Conservation (phyloP, 768 basidiomycete species). For the Coprinopsis cinerea region DNA sequence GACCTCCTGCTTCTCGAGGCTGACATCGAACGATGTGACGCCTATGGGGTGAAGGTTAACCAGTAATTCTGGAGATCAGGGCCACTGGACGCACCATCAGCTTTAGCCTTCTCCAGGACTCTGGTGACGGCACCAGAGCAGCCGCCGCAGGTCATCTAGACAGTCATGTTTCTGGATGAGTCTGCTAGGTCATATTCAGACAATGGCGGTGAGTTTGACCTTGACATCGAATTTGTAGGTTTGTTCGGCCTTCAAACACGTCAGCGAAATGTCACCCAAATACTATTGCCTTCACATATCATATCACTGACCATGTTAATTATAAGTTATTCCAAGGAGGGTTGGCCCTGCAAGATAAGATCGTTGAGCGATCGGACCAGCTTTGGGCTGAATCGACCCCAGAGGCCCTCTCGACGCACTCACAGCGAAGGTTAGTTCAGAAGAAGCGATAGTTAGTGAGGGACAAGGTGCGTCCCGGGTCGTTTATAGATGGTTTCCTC, state of each 20-base stretch:
- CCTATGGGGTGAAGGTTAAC: slow-evolving; percentile 28
- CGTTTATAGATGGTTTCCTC: background rate
- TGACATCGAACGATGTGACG: slow-evolving; percentile 52
- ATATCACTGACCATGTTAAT: too few species aligned
- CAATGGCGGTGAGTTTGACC: slow-evolving; percentile 33
- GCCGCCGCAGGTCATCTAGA: slow-evolving; percentile 80
- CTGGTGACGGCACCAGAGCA: slow-evolving; percentile 81
- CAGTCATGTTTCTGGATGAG: background rate
- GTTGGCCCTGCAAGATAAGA: too few species aligned
- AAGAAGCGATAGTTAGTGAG: background rate
- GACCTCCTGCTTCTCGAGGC: slow-evolving; percentile 67
- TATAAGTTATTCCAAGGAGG: too few species aligned
- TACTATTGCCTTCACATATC: background rate
- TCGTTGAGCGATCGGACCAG: too few species aligned
- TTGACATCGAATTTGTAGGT: slow-evolving; percentile 84
- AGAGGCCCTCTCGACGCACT: too few species aligned
- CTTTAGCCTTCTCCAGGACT: slow-evolving; percentile 65
- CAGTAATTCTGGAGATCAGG: background rate
- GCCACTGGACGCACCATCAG: slow-evolving; percentile 23
- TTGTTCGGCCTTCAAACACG: slow-evolving; percentile 26
- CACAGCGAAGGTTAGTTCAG: too few species aligned
- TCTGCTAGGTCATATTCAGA: background rate
- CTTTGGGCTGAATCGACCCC: too few species aligned
- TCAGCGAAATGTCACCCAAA: background rate
- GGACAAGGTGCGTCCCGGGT: too few species aligned